Base-by-base conservation (phyloP, 495 filamentous ascomycete genomes). In the Hypoxylon perforatum region DNA sequence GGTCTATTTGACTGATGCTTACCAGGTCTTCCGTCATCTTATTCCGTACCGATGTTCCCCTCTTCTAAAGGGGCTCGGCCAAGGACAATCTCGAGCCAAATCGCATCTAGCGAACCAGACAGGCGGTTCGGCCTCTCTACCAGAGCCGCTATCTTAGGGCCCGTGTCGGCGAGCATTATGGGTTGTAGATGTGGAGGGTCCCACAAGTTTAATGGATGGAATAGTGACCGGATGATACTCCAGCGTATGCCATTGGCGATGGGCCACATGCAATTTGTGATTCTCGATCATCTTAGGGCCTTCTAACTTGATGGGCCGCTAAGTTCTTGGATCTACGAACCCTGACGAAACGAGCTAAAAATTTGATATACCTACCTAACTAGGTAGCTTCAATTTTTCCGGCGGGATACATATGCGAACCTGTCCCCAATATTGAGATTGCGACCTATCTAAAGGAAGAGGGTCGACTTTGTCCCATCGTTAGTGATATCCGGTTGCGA, bases 221-320 rank as follows among this genome's bases (percentile, higher is more conserved):
- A n/a, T 39, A 57, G 19, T 30, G 18, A 10, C 44, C 30, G 47
- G 54, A 58, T 23, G 3, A 39, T 7, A n/a, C 15, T 67, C 47
- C 57, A 42, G 1, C 18, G 42, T 36, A 48, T n/a, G n/a, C 10
- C 5, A 67, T 67, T 67, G 54, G 65, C 23, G 14, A 19, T 36
- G 12, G 10, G 39, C 33, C n/a, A 48, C 22, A 28, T 17, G 53
- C 45, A 41, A 57, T 57, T 46, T 54, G 23, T 36, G 39, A 53
- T 57, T 12, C 15, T 41, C 30, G 46, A 44, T 25, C 11, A 30
- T 8, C 42, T 42, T 41, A 50, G 17, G 48, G 22, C n/a, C 17
- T 41, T 30, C 25, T 5, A 47, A 39, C 15, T 3, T 54, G 28
- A 41, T 19, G 21, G 30, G 49, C 55, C 35, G 9, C 25, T 41